phyloP scores from a whole-genome alignment of 306 rosid genomes.

The Cicer cuneatum region DNA sequence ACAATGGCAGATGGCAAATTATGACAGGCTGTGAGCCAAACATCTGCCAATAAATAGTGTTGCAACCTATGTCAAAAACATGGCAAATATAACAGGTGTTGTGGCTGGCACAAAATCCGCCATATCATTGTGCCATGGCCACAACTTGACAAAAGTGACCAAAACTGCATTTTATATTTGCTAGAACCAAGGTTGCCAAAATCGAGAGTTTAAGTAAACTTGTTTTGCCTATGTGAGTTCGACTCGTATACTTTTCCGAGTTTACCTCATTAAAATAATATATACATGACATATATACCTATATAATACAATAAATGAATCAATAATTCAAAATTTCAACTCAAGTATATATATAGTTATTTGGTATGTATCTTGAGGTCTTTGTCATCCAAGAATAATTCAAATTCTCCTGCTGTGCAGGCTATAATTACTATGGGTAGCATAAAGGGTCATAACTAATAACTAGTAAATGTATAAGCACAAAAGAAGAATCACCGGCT shows the following conservation, averaged over 20 bases:
- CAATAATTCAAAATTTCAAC: no score
- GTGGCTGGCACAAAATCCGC: not conserved
- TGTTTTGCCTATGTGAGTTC: no score
- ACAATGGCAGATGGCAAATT: not conserved
- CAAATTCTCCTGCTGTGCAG: slow-evolving; percentile 33
- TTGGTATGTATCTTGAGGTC: not conserved
- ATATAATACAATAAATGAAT: no score
- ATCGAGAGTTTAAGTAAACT: no score
- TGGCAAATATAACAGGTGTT: not conserved
- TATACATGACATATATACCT: no score
- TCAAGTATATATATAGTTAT: no score
- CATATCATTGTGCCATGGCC: not conserved
- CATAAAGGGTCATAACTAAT: not conserved
- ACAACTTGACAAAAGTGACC: not conserved
- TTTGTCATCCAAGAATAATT: slow-evolving; percentile 12
- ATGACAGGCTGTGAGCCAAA: not conserved
- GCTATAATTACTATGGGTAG: slow-evolving; percentile 26
- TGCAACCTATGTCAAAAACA: not conserved
- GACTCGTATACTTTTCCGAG: no score
- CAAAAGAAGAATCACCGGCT: slow-evolving; percentile 15
- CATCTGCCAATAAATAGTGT: not conserved
- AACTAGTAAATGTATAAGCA: slow-evolving; percentile 14
- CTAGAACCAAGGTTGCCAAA: not conserved
- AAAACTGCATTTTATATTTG: slow-evolving; percentile 17
- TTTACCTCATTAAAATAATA: no score